Conservation (phyloP, 2,329 filamentous ascomycete genomes). For the Mycogone perniciosa region DNA sequence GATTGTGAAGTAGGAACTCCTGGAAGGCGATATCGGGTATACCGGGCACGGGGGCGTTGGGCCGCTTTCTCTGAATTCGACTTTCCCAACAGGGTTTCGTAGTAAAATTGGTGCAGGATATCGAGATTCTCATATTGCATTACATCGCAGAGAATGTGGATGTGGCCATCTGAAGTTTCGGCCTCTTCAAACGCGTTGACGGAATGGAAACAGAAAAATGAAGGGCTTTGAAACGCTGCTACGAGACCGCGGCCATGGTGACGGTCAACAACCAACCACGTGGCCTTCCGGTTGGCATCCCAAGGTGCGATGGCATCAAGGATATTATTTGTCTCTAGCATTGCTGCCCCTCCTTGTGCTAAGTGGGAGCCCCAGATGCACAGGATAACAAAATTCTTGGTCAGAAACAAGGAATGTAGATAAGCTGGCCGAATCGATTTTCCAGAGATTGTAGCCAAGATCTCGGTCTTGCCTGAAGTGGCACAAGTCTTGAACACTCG, state of each 20-base stretch:
- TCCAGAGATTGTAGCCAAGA: slow-evolving; percentile 56
- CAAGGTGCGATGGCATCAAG: slow-evolving; percentile 57
- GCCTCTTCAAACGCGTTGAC: slow-evolving; percentile 63
- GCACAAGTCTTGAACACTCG: slow-evolving; percentile 58
- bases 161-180: not conserved
- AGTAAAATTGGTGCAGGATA: slow-evolving; percentile 56
- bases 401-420: slow-evolving; percentile 66
- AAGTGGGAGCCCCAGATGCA: slow-evolving; percentile 61
- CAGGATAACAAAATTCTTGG: slow-evolving; percentile 58
- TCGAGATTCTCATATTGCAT: slow-evolving; percentile 53
- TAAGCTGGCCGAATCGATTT: slow-evolving; percentile 46
- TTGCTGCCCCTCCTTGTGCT: slow-evolving; percentile 42
- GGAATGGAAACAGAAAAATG: slow-evolving; percentile 67
- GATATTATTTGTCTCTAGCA: slow-evolving; percentile 57
- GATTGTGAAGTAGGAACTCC: not conserved
- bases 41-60: not conserved
- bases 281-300: slow-evolving; percentile 44
- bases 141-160: slow-evolving; percentile 53
- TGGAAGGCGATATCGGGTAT: not conserved
- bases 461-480: slow-evolving; percentile 53
- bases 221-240: slow-evolving; percentile 52
- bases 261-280: slow-evolving; percentile 66
- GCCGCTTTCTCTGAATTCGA: not conserved
- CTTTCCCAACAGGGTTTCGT: slow-evolving; percentile 44
- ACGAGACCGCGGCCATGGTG: slow-evolving; percentile 52